Base-by-base conservation (phyloP, 192 early-diverging fungal species). In the Gorgonomyces haynaldii region DNA sequence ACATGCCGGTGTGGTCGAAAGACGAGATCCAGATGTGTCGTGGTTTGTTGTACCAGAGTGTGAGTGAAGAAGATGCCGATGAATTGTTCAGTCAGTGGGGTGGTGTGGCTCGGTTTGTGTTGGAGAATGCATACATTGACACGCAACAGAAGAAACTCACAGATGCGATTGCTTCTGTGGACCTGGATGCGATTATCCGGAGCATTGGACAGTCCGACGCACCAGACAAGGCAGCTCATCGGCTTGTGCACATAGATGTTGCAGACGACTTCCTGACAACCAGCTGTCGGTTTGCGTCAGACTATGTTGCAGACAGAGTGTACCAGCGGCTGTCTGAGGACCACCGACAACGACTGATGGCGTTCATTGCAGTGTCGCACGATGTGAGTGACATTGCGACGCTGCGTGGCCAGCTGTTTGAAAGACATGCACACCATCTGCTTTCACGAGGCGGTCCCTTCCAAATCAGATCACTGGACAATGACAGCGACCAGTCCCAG, bases 371-470 rank as follows among this genome's bases (percentile, higher is more conserved):
- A 7, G 20, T 21, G 2, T 28, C 45, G 12, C 16, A 21, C 9
- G 32, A 21, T 20, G 16, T 37, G 17, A 27, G 32, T 21, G 32
- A 36, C 7, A 28, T 21, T 7, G 45, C 24, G 22, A 4, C 7
- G 2, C 32, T 46, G 2, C 45, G 45, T 36, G 45, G 26, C 3
- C 5, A 7, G 2, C 24, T 46, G 21, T 46, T 46, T 46, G 36
- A 46, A 46, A 46, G 25, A 17, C 36, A 46, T 27, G 45, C 45
- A 28, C 45, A 46, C 13, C 8, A 17, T 6, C 19, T 46, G 8
- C 17, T 46, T 21, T 9, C 45, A 4, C 17, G 28, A 2, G 45
- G 45, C 1, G 45, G 45, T 28, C 9, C 4, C 4, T 46, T 46
- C n/a, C 21, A 21, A 21, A 46, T 46, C 25, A 16, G 45, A 10